phyloP scores from a whole-genome alignment of 176 grass and related monocot genomes.

The Oryza longistaminata region DNA sequence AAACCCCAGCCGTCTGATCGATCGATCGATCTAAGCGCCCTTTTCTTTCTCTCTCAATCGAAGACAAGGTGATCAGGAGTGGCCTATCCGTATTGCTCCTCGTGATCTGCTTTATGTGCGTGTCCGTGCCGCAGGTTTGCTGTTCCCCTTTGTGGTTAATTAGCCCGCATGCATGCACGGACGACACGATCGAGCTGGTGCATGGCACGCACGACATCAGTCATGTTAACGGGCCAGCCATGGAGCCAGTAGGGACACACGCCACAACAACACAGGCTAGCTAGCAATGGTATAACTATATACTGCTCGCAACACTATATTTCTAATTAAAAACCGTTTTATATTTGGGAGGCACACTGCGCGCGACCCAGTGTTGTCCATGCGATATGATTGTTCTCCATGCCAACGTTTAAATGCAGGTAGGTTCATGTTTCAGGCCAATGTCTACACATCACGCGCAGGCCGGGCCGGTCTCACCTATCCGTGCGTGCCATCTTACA shows the following conservation, averaged over 20 bases:
- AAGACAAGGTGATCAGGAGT: neutral
- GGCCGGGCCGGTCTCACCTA: neutral
- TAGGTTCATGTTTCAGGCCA: neutral
- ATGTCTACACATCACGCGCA: slow-evolving; percentile 12
- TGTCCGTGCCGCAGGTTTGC: slow-evolving; percentile 22
- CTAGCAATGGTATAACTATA: no score
- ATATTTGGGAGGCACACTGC: neutral
- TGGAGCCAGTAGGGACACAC: neutral
- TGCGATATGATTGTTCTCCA: neutral
- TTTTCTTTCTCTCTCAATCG: neutral
- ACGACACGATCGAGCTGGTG: neutral
- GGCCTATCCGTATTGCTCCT: neutral
- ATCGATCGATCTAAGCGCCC: neutral
- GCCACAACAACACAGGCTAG: neutral
- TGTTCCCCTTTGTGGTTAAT: slow-evolving; percentile 1
- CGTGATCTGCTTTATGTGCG: neutral
- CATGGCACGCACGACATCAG: neutral
- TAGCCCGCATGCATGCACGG: neutral
- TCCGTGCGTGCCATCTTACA: neutral
- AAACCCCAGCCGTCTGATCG: neutral
- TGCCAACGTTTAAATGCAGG: neutral
- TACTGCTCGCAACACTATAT: neutral
- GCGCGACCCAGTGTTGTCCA: neutral
- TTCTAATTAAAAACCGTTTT: neutral
- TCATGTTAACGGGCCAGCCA: no score